phyloP scores from a whole-genome alignment of 768 basidiomycete genomes.

The Panellus pusillus region DNA sequence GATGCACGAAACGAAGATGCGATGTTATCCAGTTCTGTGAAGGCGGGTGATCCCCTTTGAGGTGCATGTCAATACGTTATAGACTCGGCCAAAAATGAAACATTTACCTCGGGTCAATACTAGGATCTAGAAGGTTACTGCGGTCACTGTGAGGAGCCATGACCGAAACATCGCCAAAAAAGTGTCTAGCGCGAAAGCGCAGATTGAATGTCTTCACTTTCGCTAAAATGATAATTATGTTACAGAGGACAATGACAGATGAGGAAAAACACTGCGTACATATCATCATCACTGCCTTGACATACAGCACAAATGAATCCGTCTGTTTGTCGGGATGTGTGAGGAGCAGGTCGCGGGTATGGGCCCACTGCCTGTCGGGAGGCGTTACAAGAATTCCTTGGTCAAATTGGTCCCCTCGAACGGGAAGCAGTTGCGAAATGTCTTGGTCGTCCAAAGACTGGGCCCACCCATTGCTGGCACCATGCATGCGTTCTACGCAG shows the following conservation, averaged over 20 bases:
- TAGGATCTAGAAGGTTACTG: conserved; percentile 40
- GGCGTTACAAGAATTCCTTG: conserved; percentile 57
- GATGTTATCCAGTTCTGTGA: conserved; percentile 60
- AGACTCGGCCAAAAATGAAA: no score
- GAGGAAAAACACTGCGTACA: conserved; percentile 36
- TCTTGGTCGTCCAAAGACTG: conserved; percentile 72
- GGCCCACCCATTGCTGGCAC: conserved; percentile 71
- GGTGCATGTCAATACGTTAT: neutral
- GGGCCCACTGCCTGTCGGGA: conserved; percentile 66
- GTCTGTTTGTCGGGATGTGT: conserved; percentile 60
- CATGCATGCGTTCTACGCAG: conserved; percentile 63
- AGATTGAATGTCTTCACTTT: conserved; percentile 62
- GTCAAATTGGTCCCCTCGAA: conserved; percentile 59
- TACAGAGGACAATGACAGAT: neutral
- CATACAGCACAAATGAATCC: conserved; percentile 70
- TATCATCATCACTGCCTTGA: conserved; percentile 68
- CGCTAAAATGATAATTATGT: conserved; percentile 4
- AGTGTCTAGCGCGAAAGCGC: conserved; percentile 61
- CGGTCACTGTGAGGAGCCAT: conserved; percentile 39
- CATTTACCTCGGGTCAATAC: conserved; percentile 37
- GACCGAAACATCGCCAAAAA: conserved; percentile 55
- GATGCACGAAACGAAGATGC: conserved; percentile 58
- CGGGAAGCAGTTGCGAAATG: conserved; percentile 68
- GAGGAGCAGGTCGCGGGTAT: conserved; percentile 59
- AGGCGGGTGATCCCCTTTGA: conserved; percentile 59